Conservation (phyloP, 2,329 filamentous ascomycete species). For the Botrytis sinoallii region DNA sequence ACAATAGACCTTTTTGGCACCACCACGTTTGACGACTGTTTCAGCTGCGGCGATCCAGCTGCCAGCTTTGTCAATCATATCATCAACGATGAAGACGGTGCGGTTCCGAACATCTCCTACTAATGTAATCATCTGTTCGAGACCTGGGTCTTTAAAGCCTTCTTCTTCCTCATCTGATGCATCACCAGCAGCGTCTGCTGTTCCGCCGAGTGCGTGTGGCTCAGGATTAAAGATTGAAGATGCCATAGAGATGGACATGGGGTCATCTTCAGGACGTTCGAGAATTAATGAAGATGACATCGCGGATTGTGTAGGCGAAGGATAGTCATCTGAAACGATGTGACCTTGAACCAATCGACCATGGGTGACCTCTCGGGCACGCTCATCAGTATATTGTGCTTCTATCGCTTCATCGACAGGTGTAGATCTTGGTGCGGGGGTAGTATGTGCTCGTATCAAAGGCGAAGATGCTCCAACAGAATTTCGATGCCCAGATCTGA, state of each 20-base stretch:
- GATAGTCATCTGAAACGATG: slow-evolving; percentile 90
- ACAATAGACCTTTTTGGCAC: slow-evolving; percentile 91
- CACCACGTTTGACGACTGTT: slow-evolving; percentile 89
- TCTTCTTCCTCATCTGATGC: slow-evolving; percentile 93
- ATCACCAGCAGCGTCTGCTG: slow-evolving; percentile 74
- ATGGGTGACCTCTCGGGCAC: slow-evolving; percentile 85
- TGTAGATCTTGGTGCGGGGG: slow-evolving; percentile 26
- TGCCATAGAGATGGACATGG: slow-evolving; percentile 67
- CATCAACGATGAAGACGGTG: slow-evolving; percentile 91
- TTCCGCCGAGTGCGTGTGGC: slow-evolving; percentile 71
- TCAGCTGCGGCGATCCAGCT: slow-evolving; percentile 98
- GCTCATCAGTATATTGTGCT: slow-evolving; percentile 55
- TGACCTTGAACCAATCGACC: slow-evolving; percentile 90
- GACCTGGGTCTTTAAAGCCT: slow-evolving; percentile 71
- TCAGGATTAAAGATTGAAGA: slow-evolving; percentile 76
- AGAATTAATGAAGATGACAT: slow-evolving; percentile 55
- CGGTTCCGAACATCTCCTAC: slow-evolving; percentile 89
- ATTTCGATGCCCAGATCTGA: slow-evolving; percentile 26
- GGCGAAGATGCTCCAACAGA: slow-evolving; percentile 26
- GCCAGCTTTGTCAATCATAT: slow-evolving; percentile 97
- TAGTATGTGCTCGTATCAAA: slow-evolving; percentile 26
- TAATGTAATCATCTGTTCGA: slow-evolving; percentile 96
- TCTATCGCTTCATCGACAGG: slow-evolving; percentile 32
- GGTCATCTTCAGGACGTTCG: slow-evolving; percentile 64
- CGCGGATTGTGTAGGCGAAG: slow-evolving; percentile 71